phyloP scores from a whole-genome alignment of 2,329 filamentous ascomycete species.

The Fusarium coicis region DNA sequence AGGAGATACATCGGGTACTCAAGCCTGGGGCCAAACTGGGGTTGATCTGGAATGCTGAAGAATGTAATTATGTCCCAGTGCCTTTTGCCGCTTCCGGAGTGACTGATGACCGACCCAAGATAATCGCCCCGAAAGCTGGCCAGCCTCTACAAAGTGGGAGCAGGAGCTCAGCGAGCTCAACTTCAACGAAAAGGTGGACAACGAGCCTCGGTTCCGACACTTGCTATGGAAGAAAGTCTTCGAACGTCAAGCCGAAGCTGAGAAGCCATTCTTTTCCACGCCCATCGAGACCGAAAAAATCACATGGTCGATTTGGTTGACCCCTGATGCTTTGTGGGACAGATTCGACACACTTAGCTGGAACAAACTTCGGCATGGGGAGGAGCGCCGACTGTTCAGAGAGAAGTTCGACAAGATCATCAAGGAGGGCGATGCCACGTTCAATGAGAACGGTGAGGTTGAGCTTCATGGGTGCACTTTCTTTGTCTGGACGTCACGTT shows the following conservation, averaged over 20 bases:
- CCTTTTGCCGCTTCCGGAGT: background rate
- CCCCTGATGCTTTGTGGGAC: constrained; percentile 70
- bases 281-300: constrained; percentile 66
- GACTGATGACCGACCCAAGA: constrained; percentile 55
- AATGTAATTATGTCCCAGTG: constrained; percentile 60
- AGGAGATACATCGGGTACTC: constrained; percentile 74
- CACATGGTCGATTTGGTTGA: constrained; percentile 61
- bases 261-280: constrained; percentile 64
- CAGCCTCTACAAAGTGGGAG: constrained; percentile 69
- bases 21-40: constrained; percentile 69
- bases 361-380: constrained; percentile 67
- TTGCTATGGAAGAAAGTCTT: constrained; percentile 72
- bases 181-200: constrained; percentile 62
- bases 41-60: constrained; percentile 79
- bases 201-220: constrained; percentile 73
- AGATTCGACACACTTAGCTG: constrained; percentile 75
- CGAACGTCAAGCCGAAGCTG: constrained; percentile 63
- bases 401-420: constrained; percentile 65
- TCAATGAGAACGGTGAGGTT: constrained; percentile 71
- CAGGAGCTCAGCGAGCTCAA: constrained; percentile 69
- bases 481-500: constrained; percentile 68
- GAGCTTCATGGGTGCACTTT: constrained; percentile 72
- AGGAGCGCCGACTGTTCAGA: constrained; percentile 60
- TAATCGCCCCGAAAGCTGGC: constrained; percentile 70
- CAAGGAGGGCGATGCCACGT: constrained; percentile 62